Conservation (phyloP, 192 early-diverging fungal genomes). For the Backusella parvicylindrica region DNA sequence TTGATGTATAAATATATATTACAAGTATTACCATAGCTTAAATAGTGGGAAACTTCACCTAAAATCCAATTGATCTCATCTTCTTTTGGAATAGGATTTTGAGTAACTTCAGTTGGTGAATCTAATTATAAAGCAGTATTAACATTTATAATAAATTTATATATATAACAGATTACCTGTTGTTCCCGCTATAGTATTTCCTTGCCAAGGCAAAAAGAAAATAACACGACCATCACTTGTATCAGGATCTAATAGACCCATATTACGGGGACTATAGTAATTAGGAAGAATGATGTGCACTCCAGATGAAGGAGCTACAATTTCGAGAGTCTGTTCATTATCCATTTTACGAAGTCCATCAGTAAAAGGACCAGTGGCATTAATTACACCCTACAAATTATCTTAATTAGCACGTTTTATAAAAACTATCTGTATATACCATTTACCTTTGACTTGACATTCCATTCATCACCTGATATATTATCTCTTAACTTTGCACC, state of each 20-base stretch:
- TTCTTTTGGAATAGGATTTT: slow-evolving; percentile 85
- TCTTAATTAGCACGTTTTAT: background rate
- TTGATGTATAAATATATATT: background rate
- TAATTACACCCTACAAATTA: slow-evolving; percentile 75
- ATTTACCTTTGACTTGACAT: slow-evolving; percentile 69
- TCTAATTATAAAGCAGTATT: slow-evolving; percentile 37
- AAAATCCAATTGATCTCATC: slow-evolving; percentile 96
- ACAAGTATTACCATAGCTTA: slow-evolving; percentile 55
- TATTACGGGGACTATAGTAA: slow-evolving; percentile 91
- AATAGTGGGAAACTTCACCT: slow-evolving; percentile 86
- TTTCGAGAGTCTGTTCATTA: slow-evolving; percentile 65
- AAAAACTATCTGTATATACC: background rate
- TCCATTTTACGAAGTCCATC: slow-evolving; percentile 93
- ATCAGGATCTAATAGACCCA: slow-evolving; percentile 92
- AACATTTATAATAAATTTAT: background rate
- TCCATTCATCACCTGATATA: slow-evolving; percentile 84
- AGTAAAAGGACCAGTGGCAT: slow-evolving; percentile 75
- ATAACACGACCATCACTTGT: slow-evolving; percentile 96
- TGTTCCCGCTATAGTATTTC: slow-evolving; percentile 93
- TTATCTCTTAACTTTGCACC: slow-evolving; percentile 83
- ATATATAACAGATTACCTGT: slow-evolving; percentile 44
- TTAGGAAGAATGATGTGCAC: slow-evolving; percentile 93
- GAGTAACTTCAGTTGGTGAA: slow-evolving; percentile 80
- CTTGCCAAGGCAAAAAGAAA: slow-evolving; percentile 98
- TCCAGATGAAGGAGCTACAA: slow-evolving; percentile 91